Base-by-base conservation (phyloP, 2,329 filamentous ascomycete species). In the Botrytis squamosa region DNA sequence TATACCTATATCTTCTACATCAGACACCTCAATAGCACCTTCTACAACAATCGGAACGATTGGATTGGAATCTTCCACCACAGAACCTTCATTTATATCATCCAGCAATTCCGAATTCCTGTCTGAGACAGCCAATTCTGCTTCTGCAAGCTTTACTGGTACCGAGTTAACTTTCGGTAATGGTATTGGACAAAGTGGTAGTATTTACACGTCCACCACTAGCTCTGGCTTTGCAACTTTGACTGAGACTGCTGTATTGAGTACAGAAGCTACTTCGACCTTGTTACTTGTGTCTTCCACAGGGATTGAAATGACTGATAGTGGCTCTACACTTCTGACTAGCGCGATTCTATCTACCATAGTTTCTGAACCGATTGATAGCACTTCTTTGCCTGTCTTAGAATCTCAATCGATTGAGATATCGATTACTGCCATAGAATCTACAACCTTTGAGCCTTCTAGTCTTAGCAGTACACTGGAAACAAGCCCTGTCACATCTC, bases 121-220 rank as follows among this genome's bases (percentile, higher is more conserved):
- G 18, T 66, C 44, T 52, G 64, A 49, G 42, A 18, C 22, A 8
- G 9, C 5, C 20, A 66, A 36, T 49, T 49, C 42, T 36, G 42
- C 63, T 29, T 25, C 42, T 49, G 44, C 44, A 38, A 66, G 44
- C 22, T 38, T 33, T 10, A 38, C 64, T 2, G 44, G 44, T 22
- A 36, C 29, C 20, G 63, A 66, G 12, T 12, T 66, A 25, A 49
- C 63, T 36, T 38, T 49, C n/a, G 44, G 20, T 10, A 66, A 66
- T 49, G 44, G 63, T 36, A 66, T 49, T 49, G 63, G 63, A n/a
- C 63, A 66, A 66, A 66, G 63, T 38, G 63, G 63, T 25, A 66
- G 63, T 22, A 49, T 66, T 16, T 66, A 66, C 12, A 66, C 42
- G 49, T 66, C 29, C 6, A 18, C 36, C 12, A 66, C 44, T 49